phyloP scores from a whole-genome alignment of 805 yeast species.

The Metschnikowia aberdeeniae region DNA sequence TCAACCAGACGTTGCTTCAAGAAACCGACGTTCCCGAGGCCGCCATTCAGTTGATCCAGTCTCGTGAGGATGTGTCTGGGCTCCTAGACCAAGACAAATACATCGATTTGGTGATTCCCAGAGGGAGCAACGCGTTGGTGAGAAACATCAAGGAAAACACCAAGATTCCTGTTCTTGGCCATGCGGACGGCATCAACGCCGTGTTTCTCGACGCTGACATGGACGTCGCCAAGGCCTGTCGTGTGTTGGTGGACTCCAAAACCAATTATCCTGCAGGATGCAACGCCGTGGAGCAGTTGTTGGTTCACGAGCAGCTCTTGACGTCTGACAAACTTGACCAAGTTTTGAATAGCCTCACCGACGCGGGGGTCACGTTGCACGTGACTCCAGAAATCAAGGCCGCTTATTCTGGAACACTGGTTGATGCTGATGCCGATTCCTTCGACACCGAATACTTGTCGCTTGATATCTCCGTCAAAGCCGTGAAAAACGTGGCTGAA shows the following conservation, averaged over 20 bases:
- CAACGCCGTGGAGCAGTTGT: constrained; percentile 87
- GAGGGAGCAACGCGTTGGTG: constrained; percentile 95
- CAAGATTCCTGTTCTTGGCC: constrained; percentile 95
- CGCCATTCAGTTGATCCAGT: constrained; percentile 81
- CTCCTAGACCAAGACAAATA: constrained; percentile 79
- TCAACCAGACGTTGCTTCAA: constrained; percentile 51
- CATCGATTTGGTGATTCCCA: constrained; percentile 93
- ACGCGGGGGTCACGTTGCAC: constrained; percentile 71
- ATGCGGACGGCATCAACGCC: constrained; percentile 97
- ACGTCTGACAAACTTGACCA: constrained; percentile 19
- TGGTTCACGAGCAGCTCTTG: constrained; percentile 50
- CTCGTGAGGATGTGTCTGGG: constrained; percentile 87
- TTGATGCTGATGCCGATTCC: constrained; percentile 58
- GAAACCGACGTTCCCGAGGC: constrained; percentile 72
- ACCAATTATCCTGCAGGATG: constrained; percentile 99
- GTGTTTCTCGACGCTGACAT: constrained; percentile 77
- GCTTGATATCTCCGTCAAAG: constrained; percentile 72
- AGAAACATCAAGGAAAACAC: constrained; percentile 80
- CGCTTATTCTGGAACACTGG: constrained; percentile 24
- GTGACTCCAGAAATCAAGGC: constrained; percentile 50
- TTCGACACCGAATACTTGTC: constrained; percentile 83
- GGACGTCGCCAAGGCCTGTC: constrained; percentile 70
- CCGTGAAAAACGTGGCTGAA: constrained; percentile 53
- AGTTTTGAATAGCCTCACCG: constrained; percentile 43
- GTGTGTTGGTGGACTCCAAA: constrained; percentile 79